These are phyloP conservation scores for Tricladium varicosporioides DNA, from an alignment of 2,329 filamentous ascomycete species.

Conservation along the genomic window DNA sequence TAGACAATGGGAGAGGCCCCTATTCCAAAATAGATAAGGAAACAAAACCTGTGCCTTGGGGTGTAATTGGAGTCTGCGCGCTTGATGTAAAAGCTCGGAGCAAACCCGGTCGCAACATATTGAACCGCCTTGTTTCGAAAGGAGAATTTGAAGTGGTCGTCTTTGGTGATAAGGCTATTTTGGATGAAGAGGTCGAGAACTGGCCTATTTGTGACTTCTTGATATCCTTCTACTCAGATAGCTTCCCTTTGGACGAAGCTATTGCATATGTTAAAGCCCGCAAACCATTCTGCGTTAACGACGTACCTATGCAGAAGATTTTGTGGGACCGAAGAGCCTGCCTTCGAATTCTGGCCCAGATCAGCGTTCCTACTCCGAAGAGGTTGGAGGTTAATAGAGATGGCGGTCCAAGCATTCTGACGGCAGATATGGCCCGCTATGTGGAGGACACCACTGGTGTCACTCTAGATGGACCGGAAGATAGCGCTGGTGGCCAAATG, in stretches of 20 bases:
- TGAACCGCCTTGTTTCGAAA: constrained; percentile 86
- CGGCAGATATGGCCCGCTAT: constrained; percentile 75
- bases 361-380: constrained; percentile 84
- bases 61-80: constrained; percentile 88
- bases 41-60: constrained; percentile 59
- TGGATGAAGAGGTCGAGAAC: constrained; percentile 94
- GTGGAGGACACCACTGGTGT: constrained; percentile 80
- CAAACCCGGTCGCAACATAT: constrained; percentile 94
- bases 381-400: constrained; percentile 90
- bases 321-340: constrained; percentile 94
- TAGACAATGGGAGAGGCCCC: constrained; percentile 66
- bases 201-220: constrained; percentile 92
- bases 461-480: constrained; percentile 65
- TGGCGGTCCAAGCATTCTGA: constrained; percentile 78
- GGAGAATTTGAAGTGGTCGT: constrained; percentile 95
- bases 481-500: constrained; percentile 57
- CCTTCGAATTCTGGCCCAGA: constrained; percentile 80
- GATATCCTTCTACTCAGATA: constrained; percentile 97
- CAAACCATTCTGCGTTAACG: constrained; percentile 96
- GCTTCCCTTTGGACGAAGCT: constrained; percentile 94
- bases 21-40: constrained; percentile 54
- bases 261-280: constrained; percentile 91
- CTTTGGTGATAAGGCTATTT: constrained; percentile 97
- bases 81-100: constrained; percentile 93
- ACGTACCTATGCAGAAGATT: constrained; percentile 94